phyloP scores from a whole-genome alignment of 257 asterid genomes.

The Solanum bulbocastanum region DNA sequence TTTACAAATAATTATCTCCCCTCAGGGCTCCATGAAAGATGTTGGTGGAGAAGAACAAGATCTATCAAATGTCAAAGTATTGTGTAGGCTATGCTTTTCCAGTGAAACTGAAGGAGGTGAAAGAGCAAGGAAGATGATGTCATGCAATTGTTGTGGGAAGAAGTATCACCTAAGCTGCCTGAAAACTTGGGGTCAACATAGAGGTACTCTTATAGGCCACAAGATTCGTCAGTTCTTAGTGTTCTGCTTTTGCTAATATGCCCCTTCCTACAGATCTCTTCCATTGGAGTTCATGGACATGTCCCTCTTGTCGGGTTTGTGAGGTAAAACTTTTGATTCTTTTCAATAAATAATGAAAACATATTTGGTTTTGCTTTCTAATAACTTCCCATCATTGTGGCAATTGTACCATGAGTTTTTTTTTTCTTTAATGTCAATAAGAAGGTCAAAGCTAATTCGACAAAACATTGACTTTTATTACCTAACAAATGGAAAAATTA shows the following conservation, averaged over 20 bases:
- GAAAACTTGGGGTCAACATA: slow-evolving; percentile 78
- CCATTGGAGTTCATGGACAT: slow-evolving; percentile 98
- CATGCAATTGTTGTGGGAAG: slow-evolving; percentile 84
- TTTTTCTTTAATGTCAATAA: not conserved
- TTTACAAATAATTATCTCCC: not conserved
- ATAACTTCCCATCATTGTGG: not conserved
- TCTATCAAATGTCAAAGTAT: slow-evolving; percentile 53
- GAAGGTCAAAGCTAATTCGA: not conserved
- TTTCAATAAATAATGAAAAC: not conserved
- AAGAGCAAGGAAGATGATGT: slow-evolving; percentile 75
- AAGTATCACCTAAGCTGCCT: slow-evolving; percentile 84
- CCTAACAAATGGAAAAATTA: not conserved
- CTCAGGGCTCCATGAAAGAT: slow-evolving; percentile 44
- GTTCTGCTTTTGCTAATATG: slow-evolving; percentile 6
- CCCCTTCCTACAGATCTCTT: slow-evolving; percentile 61
- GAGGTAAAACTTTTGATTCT: slow-evolving; percentile 49
- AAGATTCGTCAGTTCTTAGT: not conserved
- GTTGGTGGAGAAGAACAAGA: slow-evolving; percentile 60
- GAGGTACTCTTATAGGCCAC: slow-evolving; percentile 43
- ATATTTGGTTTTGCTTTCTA: not conserved
- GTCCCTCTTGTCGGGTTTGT: slow-evolving; percentile 89
- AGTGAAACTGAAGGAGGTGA: slow-evolving; percentile 87
- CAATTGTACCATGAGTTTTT: not conserved
- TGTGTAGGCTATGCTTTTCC: slow-evolving; percentile 83
- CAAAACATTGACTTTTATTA: not conserved